Evolutionary conservation across 345 rosid species (phyloP).

Genomic region (Lumnitzera racemosa): DNA sequence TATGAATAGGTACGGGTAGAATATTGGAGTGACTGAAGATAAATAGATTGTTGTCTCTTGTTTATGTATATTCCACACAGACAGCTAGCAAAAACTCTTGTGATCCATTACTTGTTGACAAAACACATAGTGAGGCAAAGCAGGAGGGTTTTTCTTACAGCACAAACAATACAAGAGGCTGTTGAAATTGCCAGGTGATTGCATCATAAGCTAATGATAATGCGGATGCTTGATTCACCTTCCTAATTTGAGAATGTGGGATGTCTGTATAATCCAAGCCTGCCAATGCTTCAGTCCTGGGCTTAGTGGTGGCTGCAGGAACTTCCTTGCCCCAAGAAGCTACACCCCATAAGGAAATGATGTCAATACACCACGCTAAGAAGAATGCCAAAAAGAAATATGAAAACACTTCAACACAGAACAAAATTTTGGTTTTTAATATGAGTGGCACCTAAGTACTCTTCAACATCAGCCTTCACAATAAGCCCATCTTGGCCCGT

Average conservation of each 20-base stretch:
- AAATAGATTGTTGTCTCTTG: too few relatives aligned
- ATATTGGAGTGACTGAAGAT: too few relatives aligned
- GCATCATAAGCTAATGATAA: too few relatives aligned
- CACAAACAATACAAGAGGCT: too few relatives aligned
- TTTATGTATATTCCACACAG: too few relatives aligned
- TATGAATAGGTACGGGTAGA: too few relatives aligned
- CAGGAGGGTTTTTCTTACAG: too few relatives aligned
- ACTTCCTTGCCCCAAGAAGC: conserved; percentile 70
- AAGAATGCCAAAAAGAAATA: not conserved
- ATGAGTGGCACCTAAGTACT: conserved; percentile 57
- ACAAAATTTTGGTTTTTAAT: conserved; percentile 1
- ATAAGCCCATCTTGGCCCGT: conserved; percentile 88
- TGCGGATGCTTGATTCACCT: conserved; percentile 32
- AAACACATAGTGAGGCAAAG: too few relatives aligned
- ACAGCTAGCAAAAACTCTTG: too few relatives aligned
- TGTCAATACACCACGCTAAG: not conserved
- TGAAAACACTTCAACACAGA: not conserved
- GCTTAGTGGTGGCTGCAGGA: conserved; percentile 44
- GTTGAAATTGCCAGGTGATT: too few relatives aligned
- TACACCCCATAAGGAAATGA: conserved; percentile 13
- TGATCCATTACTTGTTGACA: too few relatives aligned
- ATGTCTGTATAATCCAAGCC: conserved; percentile 76
- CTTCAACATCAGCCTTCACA: conserved; percentile 91
- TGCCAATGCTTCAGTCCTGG: conserved; percentile 35
- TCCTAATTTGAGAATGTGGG: conserved; percentile 91